phyloP scores from a whole-genome alignment of 73 alveolate genomes.

The Paramecium octaurelia region DNA sequence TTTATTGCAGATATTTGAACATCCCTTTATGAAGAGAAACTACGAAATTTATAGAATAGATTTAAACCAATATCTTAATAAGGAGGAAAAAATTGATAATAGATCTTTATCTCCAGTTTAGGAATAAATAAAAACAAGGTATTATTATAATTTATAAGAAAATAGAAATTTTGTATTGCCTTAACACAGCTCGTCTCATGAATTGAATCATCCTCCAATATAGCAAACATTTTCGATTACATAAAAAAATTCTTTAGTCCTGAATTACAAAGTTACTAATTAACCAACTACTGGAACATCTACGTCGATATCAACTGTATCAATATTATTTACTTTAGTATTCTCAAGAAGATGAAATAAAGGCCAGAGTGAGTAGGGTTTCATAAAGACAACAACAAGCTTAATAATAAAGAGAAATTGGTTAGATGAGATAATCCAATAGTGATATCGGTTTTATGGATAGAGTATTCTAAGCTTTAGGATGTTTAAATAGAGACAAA shows the following conservation, averaged over 20 bases:
- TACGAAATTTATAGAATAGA: not conserved
- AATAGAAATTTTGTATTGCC: not conserved
- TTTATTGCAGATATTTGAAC: not conserved
- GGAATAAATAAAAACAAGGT: slow-evolving; percentile 14
- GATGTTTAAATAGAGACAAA: slow-evolving; percentile 60
- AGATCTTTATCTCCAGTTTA: slow-evolving; percentile 29
- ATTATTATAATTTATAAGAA: not conserved
- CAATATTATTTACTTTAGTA: not conserved
- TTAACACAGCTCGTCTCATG: not conserved
- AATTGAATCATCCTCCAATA: not conserved
- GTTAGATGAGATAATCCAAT: not conserved
- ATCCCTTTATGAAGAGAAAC: slow-evolving; percentile 6
- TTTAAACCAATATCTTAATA: not conserved
- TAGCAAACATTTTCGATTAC: not conserved
- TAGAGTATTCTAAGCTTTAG: slow-evolving; percentile 48
- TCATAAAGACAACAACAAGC: not conserved
- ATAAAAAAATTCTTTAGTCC: not conserved
- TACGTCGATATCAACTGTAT: slow-evolving; percentile 1
- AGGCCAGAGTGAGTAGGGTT: slow-evolving; percentile 1
- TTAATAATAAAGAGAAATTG: slow-evolving; percentile 18
- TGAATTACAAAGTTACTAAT: not conserved
- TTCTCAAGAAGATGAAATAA: slow-evolving; percentile 23
- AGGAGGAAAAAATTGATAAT: not conserved
- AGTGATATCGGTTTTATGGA: slow-evolving; percentile 58
- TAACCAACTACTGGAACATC: not conserved